Evolutionary conservation across 2,329 filamentous ascomycete genomes (phyloP), one percentile per base, ranked within the genome.

Genomic region (Microdochium nivale): DNA sequence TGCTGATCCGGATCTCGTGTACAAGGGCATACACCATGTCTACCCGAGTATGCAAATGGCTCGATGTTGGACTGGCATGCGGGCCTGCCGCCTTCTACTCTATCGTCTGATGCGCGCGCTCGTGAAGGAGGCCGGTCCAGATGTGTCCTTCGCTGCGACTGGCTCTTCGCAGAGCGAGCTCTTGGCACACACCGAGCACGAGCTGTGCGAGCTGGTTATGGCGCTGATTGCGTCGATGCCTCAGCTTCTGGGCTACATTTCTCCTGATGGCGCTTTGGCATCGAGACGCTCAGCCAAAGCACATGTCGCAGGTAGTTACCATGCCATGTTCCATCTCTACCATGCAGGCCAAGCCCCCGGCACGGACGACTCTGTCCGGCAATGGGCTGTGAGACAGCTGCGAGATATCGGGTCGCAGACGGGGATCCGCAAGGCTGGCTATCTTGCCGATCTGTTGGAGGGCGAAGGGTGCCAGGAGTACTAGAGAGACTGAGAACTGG

Each of bases 221-320:
- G 50, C 35, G 13, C 49, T 54, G n/a, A 37, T 52, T 14, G 49
- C 52, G 2, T 52, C 52, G 4, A 47, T 52, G 46, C 52, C 52
- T 14, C 49, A 54, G 46, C 51, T 54, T 35, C 50, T 54, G n/a
- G 52, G 52, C n/a, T 54, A 44, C 40, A 13, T 44, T 7, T 7
- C 16, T 5, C 9, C n/a, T 3, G 40, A 44, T 7, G 40, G 40
- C 14, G 16, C 40, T 10, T 3, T 44, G 5, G 7, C 8, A 24
- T 19, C 40, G 16, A 21, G 7, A 19, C 3, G 23, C 5, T 13
- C 19, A 7, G 40, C 40, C n/a, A 44, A 44, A 13, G 14, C 40
- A 7, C 16, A 44, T 23, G 40, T 44, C 8, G 40, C 14, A 21
- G 40, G 40, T 23, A 19, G 40, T 19, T 44, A 44, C 19, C 40